Base-by-base conservation (phyloP, 108 stramenopile species). In the Cyclotella cryptica region DNA sequence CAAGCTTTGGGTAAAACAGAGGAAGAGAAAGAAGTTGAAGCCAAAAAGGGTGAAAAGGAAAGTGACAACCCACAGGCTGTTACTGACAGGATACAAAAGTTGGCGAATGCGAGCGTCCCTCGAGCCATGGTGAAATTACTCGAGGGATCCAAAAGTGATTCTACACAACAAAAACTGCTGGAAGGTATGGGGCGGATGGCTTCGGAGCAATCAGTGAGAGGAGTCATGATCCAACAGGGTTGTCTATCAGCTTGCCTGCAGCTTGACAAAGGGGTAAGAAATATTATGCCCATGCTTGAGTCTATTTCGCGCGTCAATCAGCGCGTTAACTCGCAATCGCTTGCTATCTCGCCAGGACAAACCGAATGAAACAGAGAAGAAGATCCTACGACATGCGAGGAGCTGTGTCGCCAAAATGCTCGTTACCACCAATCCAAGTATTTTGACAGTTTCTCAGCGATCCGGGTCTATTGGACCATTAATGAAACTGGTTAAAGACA, bases 171-270 rank as follows among this genome's bases (percentile, higher is more conserved):
- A 62, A 86, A 90, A 69, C 15, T 91, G 44, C 75, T 93, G 41
- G 69, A 80, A 27, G 91, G 85, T 13, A 79, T 95, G 87, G 88
- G 74, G 51, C 85, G 93, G 49, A 91, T 98, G 91, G 96, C 95
- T 44, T 88, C 79, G 18, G 97, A 97, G 51, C 84, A 74, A 46
- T 87, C 90, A 11, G 91, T 92, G 5, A 79, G 97, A 53, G 98
- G 98, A 3, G 68, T 88, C 10, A 87, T 98, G 88, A 93, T 98
- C 41, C 98, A 98, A 81, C 97, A 98, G 74, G 98, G 98, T 9
- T 96, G 93, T 9, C 78, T 98, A 66, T 87, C 87, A 0, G 80
- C 89, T 18, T 89, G 91, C 55, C 89, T 95, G 71, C 91, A 88
- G 42, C 53, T 94, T 12, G 89, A 87, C 49, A 92, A 91, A 70